Percentiles rank a stretch among this genome's conserved stretches.
These are phyloP conservation scores for Panaeolus cyanescens DNA, from an alignment of 768 basidiomycete species.

Conservation along the genomic window DNA sequence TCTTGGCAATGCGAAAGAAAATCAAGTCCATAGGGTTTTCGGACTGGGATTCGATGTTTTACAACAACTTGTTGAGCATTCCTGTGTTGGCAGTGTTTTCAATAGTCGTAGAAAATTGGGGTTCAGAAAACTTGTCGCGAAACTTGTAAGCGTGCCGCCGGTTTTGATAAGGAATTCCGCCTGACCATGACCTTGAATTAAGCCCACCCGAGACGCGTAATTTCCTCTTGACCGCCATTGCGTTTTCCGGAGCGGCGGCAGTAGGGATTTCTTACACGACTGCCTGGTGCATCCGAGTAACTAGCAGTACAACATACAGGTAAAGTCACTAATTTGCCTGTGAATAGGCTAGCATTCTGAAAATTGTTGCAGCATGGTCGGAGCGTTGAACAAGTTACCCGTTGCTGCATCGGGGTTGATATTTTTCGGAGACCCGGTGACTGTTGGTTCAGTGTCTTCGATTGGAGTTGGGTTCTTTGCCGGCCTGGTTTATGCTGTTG, in stretches of 20 bases:
- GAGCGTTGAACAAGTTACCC: constrained; percentile 95
- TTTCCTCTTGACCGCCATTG: constrained; percentile 83
- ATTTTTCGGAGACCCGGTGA: constrained; percentile 92
- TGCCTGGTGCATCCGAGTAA: constrained; percentile 96
- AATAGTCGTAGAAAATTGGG: constrained; percentile 88
- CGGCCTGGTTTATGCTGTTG: constrained; percentile 89
- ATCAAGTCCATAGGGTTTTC: constrained; percentile 95
- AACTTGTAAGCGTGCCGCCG: constrained; percentile 76
- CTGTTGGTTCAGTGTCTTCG: constrained; percentile 85
- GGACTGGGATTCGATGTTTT: constrained; percentile 99
- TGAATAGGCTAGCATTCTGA: constrained; percentile 8
- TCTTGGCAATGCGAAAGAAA: constrained; percentile 92
- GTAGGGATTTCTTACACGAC: constrained; percentile 98
- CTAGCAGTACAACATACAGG: constrained; percentile 99
- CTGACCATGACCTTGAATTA: constrained; percentile 12
- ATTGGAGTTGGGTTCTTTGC: constrained; percentile 89
- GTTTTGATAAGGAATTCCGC: constrained; percentile 1
- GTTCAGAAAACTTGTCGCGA: constrained; percentile 64
- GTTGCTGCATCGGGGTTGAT: constrained; percentile 99
- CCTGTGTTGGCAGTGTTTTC: constrained; percentile 87
- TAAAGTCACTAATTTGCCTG: constrained; percentile 28
- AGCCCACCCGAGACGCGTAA: constrained; percentile 84
- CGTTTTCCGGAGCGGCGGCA: constrained; percentile 95
- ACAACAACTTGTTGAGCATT: constrained; percentile 95
- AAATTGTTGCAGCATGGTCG: constrained; percentile 75